Conservation (phyloP, 1,284 basidiomycete genomes). For the Pseudozyma flocculosa region DNA sequence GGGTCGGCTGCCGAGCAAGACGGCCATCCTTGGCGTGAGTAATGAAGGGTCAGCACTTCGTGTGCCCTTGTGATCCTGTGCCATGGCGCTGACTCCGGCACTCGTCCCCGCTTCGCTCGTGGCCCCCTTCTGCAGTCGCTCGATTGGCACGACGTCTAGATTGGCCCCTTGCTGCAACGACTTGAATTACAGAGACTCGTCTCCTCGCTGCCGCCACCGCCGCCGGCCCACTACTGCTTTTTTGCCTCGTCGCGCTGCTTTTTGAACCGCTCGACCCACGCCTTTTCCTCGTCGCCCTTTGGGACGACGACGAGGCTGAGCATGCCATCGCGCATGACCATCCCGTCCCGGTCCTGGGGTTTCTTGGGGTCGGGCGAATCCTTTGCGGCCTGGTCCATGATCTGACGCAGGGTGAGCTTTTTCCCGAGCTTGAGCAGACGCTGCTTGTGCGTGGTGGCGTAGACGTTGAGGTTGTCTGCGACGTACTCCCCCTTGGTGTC, state of each 20-base stretch:
- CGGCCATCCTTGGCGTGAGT: constrained; percentile 51
- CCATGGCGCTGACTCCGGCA: no score
- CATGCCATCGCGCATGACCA: constrained; percentile 82
- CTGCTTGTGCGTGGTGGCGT: constrained; percentile 75
- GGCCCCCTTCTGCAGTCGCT: no score
- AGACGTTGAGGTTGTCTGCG: constrained; percentile 70
- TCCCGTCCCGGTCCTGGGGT: constrained; percentile 70
- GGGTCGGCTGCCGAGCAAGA: constrained; percentile 49
- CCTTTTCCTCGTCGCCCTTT: constrained; percentile 74
- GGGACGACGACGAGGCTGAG: constrained; percentile 81
- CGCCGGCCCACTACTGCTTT: no score
- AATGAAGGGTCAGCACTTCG: no score
- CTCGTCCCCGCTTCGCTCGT: no score
- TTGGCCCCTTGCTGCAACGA: no score
- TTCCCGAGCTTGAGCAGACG: constrained; percentile 84
- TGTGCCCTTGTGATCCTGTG: background rate
- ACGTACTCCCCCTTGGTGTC: constrained; percentile 75
- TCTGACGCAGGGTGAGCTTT: constrained; percentile 78
- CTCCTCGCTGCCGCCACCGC: no score
- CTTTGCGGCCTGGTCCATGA: constrained; percentile 63
- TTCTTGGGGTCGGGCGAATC: constrained; percentile 61
- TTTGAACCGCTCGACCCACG: constrained; percentile 89
- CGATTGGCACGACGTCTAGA: constrained; percentile 6
- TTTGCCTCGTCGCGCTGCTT: constrained; percentile 6
- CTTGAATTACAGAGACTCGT: no score